Evolutionary conservation across 768 basidiomycete genomes (phyloP).

Genomic region (Hemileccinum impolitum): DNA sequence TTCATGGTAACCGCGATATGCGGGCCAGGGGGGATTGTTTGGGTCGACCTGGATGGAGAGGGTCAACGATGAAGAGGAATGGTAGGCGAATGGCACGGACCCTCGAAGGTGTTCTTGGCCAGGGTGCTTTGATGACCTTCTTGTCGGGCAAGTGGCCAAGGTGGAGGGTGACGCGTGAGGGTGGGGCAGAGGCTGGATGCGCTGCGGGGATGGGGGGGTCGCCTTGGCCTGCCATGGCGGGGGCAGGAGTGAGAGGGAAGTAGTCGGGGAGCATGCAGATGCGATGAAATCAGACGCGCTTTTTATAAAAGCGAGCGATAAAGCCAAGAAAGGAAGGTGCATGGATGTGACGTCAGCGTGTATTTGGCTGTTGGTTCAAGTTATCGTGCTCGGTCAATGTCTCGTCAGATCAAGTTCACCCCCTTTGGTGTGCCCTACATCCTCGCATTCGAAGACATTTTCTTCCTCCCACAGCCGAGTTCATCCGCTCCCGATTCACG

Average conservation of each 20-base stretch:
- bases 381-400: too few species aligned
- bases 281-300: not conserved
- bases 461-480: slow-evolving; percentile 10
- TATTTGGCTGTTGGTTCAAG: too few species aligned
- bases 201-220: slow-evolving; percentile 7
- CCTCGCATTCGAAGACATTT: slow-evolving; percentile 28
- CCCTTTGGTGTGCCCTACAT: slow-evolving; percentile 30
- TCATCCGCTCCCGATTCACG: not conserved
- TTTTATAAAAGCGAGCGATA: slow-evolving; percentile 17
- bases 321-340: slow-evolving; percentile 29
- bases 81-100: slow-evolving; percentile 34
- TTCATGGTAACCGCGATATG: slow-evolving; percentile 77
- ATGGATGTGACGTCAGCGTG: slow-evolving; percentile 24
- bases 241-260: slow-evolving; percentile 29
- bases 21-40: slow-evolving; percentile 82
- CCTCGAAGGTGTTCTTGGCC: slow-evolving; percentile 72
- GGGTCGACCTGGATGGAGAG: slow-evolving; percentile 58
- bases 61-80: not conserved
- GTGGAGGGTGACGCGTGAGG: slow-evolving; percentile 64
- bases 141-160: slow-evolving; percentile 74
- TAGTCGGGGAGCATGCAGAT: slow-evolving; percentile 17
- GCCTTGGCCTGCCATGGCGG: slow-evolving; percentile 1
- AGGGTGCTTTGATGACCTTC: slow-evolving; percentile 66
- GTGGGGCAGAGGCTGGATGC: slow-evolving; percentile 30
- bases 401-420: slow-evolving; percentile 29